Conservation (phyloP, 2,329 filamentous ascomycete genomes). For the Phialophora verrucosa region DNA sequence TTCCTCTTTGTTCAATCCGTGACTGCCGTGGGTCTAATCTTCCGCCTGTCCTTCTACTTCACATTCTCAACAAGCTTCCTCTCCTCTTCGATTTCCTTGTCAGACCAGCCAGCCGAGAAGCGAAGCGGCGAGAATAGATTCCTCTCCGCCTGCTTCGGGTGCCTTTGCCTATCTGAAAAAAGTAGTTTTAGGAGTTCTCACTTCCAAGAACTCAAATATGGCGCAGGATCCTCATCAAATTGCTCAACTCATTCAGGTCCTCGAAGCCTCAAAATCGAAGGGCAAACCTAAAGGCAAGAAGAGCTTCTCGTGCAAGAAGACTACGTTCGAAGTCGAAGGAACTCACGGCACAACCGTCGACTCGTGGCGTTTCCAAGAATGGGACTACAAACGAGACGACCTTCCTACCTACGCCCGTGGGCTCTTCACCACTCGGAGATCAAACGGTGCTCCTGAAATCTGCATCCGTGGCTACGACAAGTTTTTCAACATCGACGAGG, state of each 20-base stretch:
- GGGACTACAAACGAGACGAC: constrained; percentile 88
- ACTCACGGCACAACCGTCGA: constrained; percentile 72
- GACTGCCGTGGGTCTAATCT: neutral
- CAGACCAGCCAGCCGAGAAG: neutral
- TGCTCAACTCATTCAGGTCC: constrained; percentile 65
- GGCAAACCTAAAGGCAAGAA: constrained; percentile 55
- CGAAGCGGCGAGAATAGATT: neutral
- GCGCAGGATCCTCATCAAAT: constrained; percentile 74
- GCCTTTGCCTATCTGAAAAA: neutral
- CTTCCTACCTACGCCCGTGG: constrained; percentile 93
- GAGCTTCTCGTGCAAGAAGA: constrained; percentile 77
- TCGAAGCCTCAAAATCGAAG: constrained; percentile 64
- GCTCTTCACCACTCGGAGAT: constrained; percentile 81
- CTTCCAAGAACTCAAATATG: constrained; percentile 50
- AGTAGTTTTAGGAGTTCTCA: neutral
- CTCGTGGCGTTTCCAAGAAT: constrained; percentile 93
- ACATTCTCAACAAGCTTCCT: neutral
- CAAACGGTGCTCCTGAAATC: constrained; percentile 73
- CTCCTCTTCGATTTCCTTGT: neutral
- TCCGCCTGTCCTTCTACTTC: neutral
- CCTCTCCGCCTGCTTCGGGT: neutral
- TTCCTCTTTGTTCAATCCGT: neutral
- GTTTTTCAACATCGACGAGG: constrained; percentile 94
- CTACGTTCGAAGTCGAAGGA: constrained; percentile 73
- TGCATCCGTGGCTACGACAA: constrained; percentile 94